phyloP scores from a whole-genome alignment of 78 protist genomes.

The Dictyostelium firmibasis region DNA sequence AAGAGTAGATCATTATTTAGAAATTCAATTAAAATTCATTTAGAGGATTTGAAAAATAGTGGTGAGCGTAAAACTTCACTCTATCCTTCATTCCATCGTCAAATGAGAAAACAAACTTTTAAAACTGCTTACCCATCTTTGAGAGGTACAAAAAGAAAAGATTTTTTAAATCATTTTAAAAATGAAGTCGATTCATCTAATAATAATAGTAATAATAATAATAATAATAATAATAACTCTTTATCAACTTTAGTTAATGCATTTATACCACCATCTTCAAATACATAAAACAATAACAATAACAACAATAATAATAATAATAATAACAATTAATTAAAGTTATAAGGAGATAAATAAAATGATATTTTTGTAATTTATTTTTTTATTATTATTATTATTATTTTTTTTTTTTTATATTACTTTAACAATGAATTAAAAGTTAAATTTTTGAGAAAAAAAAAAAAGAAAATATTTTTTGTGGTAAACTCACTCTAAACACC shows the following conservation, averaged over 20 bases:
- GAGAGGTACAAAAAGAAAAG: slow-evolving; percentile 4
- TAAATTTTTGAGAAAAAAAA: too few species aligned
- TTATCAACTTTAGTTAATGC: not conserved
- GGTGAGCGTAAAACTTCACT: not conserved
- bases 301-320: too few species aligned
- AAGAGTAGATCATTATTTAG: slow-evolving; percentile 1
- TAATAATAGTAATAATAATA: not conserved
- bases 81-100: slow-evolving; percentile 68
- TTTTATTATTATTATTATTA: too few species aligned
- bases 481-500: too few species aligned
- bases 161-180: slow-evolving; percentile 14
- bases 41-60: slow-evolving; percentile 16
- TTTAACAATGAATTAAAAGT: too few species aligned
- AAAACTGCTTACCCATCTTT: slow-evolving; percentile 11
- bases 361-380: too few species aligned
- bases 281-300: too few species aligned
- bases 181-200: not conserved
- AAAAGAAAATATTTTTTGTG: too few species aligned
- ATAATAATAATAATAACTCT: not conserved
- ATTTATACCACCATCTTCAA: not conserved
- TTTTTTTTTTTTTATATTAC: too few species aligned
- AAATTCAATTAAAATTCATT: slow-evolving; percentile 28
- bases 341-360: too few species aligned
- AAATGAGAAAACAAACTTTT: slow-evolving; percentile 32
- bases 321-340: too few species aligned